Conservation (phyloP, 176 grass and related monocot species). For the Zea mays region Zm-B73-REFERENCE-NAM-5.0 NC_050105.1:145700501-145701000, state of each 20-base stretch:
- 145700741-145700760: conserved; percentile 16
- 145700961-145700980: conserved; percentile 10
- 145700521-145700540: conserved; percentile 20
- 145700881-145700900: conserved; percentile 60
- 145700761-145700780: background rate
- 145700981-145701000: conserved; percentile 5
- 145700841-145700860: conserved; percentile 78
- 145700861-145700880: conserved; percentile 97
- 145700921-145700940: conserved; percentile 5
- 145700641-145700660: background rate
- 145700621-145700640: conserved; percentile 2
- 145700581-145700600: conserved; percentile 32
- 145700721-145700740: conserved; percentile 3
- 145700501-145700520: conserved; percentile 1
- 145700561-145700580: conserved; percentile 24
- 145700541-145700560: conserved; percentile 11
- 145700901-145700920: conserved; percentile 27
- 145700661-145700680: background rate
- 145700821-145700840: conserved; percentile 98
- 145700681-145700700: background rate
- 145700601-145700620: conserved; percentile 3
- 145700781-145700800: conserved; percentile 40
- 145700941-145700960: conserved; percentile 11
- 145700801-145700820: conserved; percentile 91
- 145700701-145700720: background rate